These are phyloP conservation scores for Globisporangium alternatum DNA, from an alignment of 352 stramenopile genomes.

Conservation along the genomic window DNA sequence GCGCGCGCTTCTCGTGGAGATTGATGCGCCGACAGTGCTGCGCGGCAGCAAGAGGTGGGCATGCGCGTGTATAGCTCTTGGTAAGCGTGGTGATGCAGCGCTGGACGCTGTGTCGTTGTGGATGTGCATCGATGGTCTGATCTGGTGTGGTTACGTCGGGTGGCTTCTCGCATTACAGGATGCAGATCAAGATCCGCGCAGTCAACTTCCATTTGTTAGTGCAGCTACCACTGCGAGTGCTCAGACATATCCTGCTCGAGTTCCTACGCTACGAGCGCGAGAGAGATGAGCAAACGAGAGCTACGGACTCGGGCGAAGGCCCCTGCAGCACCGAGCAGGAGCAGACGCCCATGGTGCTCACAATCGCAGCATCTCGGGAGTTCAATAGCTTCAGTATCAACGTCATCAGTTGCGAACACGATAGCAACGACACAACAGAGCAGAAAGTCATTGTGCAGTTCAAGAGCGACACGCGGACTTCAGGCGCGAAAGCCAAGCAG, in stretches of 20 bases:
- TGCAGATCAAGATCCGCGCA: conserved; percentile 10
- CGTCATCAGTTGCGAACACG: not conserved
- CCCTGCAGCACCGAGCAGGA: not conserved
- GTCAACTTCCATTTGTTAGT: conserved; percentile 19
- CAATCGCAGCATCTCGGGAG: not conserved
- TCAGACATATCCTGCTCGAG: conserved; percentile 32
- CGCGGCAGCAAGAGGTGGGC: conserved; percentile 1
- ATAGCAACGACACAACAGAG: not conserved
- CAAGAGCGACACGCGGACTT: conserved; percentile 2
- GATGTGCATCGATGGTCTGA: not conserved
- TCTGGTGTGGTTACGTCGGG: not conserved
- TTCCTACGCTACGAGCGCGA: conserved; percentile 5
- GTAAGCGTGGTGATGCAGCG: not conserved
- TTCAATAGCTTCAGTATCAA: conserved; percentile 6
- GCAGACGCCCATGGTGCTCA: conserved; percentile 2
- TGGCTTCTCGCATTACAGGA: not conserved
- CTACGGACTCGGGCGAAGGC: not conserved
- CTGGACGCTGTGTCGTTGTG: not conserved
- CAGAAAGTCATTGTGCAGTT: conserved; percentile 12
- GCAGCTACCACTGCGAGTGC: conserved; percentile 25
- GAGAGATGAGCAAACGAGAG: not conserved
- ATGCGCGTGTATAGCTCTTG: no score
- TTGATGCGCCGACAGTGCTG: conserved; percentile 14
- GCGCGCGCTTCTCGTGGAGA: conserved; percentile 8
- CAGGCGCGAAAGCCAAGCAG: not conserved